Evolutionary conservation across 2,329 filamentous ascomycete species (phyloP).

Genomic region (Talaromyces sp.): DNA sequence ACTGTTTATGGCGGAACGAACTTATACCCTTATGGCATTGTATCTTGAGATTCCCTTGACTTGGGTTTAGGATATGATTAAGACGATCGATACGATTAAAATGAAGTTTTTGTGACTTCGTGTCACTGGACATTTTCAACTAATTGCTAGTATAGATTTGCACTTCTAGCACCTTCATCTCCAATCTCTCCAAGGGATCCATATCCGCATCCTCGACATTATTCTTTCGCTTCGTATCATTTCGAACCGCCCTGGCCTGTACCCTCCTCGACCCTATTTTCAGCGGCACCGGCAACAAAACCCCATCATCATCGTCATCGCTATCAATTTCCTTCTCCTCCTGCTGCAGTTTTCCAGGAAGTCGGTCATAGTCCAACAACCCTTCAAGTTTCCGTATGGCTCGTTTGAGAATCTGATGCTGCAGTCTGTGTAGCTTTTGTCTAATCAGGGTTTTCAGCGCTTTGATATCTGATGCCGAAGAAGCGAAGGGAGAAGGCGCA

Average conservation of each 20-base stretch:
- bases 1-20: neutral
- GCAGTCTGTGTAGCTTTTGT: neutral
- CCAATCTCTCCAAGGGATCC: neutral
- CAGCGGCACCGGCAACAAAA: neutral
- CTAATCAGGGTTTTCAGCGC: neutral
- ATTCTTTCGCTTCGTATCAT: neutral
- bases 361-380: neutral
- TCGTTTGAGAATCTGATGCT: neutral
- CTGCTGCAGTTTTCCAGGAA: neutral
- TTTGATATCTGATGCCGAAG: neutral
- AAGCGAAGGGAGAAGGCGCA: neutral
- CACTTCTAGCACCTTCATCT: neutral
- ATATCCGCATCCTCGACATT: neutral
- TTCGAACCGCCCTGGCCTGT: neutral
- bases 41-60: neutral
- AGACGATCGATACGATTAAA: neutral
- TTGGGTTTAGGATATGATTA: neutral
- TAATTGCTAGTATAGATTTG: neutral
- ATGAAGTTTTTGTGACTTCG: neutral
- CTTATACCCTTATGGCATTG: slow-evolving; percentile 7
- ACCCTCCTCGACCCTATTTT: neutral
- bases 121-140: too few relatives aligned
- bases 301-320: neutral
- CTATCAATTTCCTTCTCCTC: neutral
- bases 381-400: neutral